Conservation (phyloP, 768 basidiomycete genomes). For the Hirschioporus abietinus region DNA sequence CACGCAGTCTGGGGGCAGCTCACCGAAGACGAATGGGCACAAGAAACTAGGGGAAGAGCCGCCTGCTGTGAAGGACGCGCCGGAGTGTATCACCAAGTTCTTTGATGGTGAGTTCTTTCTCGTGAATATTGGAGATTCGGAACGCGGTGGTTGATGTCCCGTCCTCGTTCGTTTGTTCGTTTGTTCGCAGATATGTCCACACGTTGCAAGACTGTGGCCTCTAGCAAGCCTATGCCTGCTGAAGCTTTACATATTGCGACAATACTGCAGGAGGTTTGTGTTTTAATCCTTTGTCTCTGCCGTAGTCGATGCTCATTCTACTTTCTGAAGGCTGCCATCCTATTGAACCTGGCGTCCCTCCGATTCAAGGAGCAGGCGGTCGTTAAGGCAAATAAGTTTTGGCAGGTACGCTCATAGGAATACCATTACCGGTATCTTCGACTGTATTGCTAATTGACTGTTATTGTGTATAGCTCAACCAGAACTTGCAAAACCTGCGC, state of each 20-base stretch:
- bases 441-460: constrained; percentile 10
- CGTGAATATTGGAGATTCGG: too few relatives aligned
- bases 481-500: constrained; percentile 60
- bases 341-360: constrained; percentile 62
- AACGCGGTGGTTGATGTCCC: too few relatives aligned
- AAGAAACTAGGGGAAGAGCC: constrained; percentile 69
- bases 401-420: constrained; percentile 46
- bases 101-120: constrained; percentile 49
- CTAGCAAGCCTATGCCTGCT: constrained; percentile 35
- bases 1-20: constrained; percentile 16
- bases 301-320: too few relatives aligned
- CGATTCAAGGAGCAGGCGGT: constrained; percentile 70
- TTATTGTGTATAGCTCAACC: constrained; percentile 45
- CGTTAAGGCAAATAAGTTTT: constrained; percentile 69
- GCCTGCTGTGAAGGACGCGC: constrained; percentile 58
- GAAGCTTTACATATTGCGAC: constrained; percentile 70
- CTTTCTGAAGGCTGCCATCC: constrained; percentile 61
- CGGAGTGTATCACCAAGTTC: constrained; percentile 46
- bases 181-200: constrained; percentile 45
- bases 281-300: too few relatives aligned
- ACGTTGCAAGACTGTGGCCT: constrained; percentile 43
- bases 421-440: constrained; percentile 5
- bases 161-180: too few relatives aligned
- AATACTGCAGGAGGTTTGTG: constrained; percentile 66
- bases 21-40: constrained; percentile 32